These are phyloP conservation scores for Sclerotinia subarctica DNA, from an alignment of 2,329 filamentous ascomycete genomes.

Conservation along the genomic window DNA sequence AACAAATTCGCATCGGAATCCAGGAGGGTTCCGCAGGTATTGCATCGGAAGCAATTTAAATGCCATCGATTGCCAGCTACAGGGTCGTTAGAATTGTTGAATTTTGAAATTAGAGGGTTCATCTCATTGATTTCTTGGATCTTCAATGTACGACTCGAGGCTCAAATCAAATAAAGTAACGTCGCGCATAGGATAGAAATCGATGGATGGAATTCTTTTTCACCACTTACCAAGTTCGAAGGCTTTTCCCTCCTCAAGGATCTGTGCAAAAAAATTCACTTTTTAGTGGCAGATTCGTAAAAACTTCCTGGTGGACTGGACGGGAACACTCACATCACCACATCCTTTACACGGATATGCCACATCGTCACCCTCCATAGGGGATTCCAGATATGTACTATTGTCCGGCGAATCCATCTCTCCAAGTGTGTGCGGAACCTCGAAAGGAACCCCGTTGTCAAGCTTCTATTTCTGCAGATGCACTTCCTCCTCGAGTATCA, in stretches of 20 bases:
- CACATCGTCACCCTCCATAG: constrained; percentile 69
- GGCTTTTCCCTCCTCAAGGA: constrained; percentile 96
- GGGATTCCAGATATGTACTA: constrained; percentile 49
- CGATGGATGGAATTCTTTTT: constrained; percentile 6
- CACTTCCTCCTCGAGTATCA: constrained; percentile 32
- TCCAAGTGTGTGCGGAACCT: constrained; percentile 23
- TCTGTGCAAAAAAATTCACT: constrained; percentile 52
- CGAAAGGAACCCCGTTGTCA: constrained; percentile 20
- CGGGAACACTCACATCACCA: constrained; percentile 66
- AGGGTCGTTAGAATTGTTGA: constrained; percentile 31
- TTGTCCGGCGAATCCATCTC: constrained; percentile 53
- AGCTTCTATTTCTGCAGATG: constrained; percentile 25
- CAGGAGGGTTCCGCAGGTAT: constrained; percentile 90
- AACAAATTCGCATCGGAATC: constrained; percentile 98
- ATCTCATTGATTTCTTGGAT: constrained; percentile 15
- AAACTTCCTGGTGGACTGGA: constrained; percentile 10
- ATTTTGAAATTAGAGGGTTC: constrained; percentile 16
- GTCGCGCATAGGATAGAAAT: constrained; percentile 12
- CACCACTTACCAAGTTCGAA: constrained; percentile 81
- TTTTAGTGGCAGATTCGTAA: constrained; percentile 27
- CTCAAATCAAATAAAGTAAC: constrained; percentile 20
- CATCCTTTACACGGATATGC: constrained; percentile 87
- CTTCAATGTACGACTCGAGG: constrained; percentile 18
- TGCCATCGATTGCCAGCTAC: constrained; percentile 95
- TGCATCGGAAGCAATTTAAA: constrained; percentile 97